Base-by-base conservation (phyloP, 176 grass and related monocot species). In the Oryza glaberrima region DNA sequence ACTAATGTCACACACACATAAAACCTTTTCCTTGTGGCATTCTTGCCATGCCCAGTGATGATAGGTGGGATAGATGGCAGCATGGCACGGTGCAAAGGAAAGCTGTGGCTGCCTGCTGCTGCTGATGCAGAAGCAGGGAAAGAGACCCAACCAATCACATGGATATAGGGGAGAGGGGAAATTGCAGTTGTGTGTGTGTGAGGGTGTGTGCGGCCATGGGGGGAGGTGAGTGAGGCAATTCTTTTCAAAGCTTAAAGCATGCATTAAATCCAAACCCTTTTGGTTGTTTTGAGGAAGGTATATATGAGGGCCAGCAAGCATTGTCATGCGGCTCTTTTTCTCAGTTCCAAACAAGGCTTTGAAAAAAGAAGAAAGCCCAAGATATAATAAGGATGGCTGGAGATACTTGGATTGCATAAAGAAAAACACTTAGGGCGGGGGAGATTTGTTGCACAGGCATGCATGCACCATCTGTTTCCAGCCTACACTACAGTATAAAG, bases 81-180 rank as follows among this genome's bases (percentile, higher is more conserved):
- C 10, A n/a, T 40, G 67, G 44, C 77, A 32, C 47, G 9, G 26
- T 25, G 3, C 74, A 38, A 20, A 65, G 72, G 71, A 89, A 89
- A 87, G 88, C 83, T 85, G 76, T 75, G 0, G 64, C 75, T 78
- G 74, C 68, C 88, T 79, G 74, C 79, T 77, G 77, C 69, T 90
- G 80, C 75, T 64, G 80, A 75, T 70, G 89, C 84, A 4, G 76
- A 48, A 52, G 77, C 86, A 86, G 85, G 41, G 86, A 91, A 88
- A 91, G 83, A 88, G 94, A 83, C 84, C 69, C 75, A 88, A 76
- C 89, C 87, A 87, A 90, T 90, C 89, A 92, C 90, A 77, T 88
- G 84, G 76, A 90, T 79, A 81, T 79, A 81, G 63, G 72, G 73
- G 17, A 83, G 75, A 41, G 19, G 11, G 5, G 8, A 15, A 85